These are phyloP conservation scores for Cymbopogon citratus DNA, from an alignment of 176 grass and related monocot species.

Conservation along the genomic window DNA sequence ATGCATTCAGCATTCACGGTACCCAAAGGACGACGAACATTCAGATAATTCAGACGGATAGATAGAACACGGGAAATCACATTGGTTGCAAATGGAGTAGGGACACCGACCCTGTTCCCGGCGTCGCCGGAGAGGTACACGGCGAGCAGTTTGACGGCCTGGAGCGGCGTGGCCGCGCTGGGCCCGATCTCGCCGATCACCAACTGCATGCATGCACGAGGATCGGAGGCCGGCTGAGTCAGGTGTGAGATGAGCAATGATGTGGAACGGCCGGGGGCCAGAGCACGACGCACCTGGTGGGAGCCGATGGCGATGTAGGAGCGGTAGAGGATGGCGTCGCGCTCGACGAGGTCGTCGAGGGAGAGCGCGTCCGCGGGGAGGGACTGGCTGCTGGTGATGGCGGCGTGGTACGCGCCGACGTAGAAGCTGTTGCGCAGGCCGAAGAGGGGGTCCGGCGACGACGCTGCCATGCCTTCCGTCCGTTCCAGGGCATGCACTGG, in stretches of 20 bases:
- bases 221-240: not conserved
- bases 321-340: slow-evolving; percentile 67
- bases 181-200: slow-evolving; percentile 71
- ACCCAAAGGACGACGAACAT: not conserved
- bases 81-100: not conserved
- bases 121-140: slow-evolving; percentile 49
- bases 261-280: not conserved
- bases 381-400: slow-evolving; percentile 72
- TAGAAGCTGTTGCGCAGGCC: slow-evolving; percentile 78
- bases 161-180: slow-evolving; percentile 60
- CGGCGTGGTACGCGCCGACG: slow-evolving; percentile 75
- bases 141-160: slow-evolving; percentile 71
- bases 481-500: not conserved
- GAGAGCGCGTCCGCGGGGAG: slow-evolving; percentile 34
- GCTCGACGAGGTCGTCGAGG: slow-evolving; percentile 54
- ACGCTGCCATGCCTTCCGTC: slow-evolving; percentile 21
- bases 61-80: not conserved
- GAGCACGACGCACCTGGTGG: slow-evolving; percentile 38
- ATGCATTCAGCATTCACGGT: not conserved
- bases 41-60: not conserved
- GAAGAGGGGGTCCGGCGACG: slow-evolving; percentile 61
- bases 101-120: slow-evolving; percentile 38
- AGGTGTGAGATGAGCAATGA: not conserved
- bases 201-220: slow-evolving; percentile 42
- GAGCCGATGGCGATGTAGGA: slow-evolving; percentile 84